Base-by-base conservation (phyloP, 805 yeast genomes). In the Teunomyces barrocoloradensis region DNA sequence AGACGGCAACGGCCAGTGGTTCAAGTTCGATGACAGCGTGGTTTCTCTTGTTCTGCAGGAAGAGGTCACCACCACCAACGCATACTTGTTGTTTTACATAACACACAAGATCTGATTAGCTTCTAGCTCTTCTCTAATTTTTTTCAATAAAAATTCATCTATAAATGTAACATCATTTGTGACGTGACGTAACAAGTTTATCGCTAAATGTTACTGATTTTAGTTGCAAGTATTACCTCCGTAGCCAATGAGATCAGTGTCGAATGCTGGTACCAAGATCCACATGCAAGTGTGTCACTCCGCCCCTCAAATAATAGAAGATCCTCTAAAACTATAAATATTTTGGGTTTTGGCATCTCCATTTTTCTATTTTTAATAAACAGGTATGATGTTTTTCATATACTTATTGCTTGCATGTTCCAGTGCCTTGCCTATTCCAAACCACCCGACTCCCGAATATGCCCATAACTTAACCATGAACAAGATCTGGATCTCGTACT, bases 1-100 rank as follows among this genome's bases (percentile, higher is more conserved):
- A 61, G 79, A 75, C 46, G 71, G 79, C n/a, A 78, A 80, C 36
- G 87, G 89, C 2, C 75, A 79, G 57, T 94, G 99, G 99, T 86
- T 86, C 62, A 84, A 81, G 62, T 91, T 90, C 63, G 97, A 94
- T 61, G 99, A 94, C 68, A 82, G 94, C 13, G 81, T 84, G 57
- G 86, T 94, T 11, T 80, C 90, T 1, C 64, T 80, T 46, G 77
- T 89, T 9, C 64, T 82, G 6, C 81, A 77, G 45, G 80, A 81
- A 42, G 84, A 84, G 47, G 96, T 91, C 11, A 68, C 81, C 46
- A 71, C 75, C 37, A 74, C 89, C 27, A 85, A 80, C 52, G 97
- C 97, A 38, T 94, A 94, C 63, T 70, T 92, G 53, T 66, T 91
- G 52, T 89, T 82, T 54, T 87, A 85, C 68, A 76, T 85, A 43